Evolutionary conservation across 2,329 filamentous ascomycete species (phyloP).

Genomic region (Cordyceps javanica): DNA sequence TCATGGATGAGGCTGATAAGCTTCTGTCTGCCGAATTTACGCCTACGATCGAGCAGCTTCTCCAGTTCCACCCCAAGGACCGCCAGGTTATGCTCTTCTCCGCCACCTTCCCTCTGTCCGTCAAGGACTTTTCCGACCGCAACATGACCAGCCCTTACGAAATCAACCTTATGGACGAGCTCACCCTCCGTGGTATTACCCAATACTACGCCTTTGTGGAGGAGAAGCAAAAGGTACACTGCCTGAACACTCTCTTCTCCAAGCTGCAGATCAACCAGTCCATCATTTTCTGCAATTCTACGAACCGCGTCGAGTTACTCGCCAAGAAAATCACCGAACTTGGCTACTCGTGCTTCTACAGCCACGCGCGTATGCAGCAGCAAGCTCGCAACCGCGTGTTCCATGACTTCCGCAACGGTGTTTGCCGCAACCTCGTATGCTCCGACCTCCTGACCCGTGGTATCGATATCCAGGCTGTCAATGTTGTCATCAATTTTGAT

Average conservation of each 20-base stretch:
- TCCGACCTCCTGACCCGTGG: slow-evolving; percentile 95
- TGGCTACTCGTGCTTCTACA: slow-evolving; percentile 99
- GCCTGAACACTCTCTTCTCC: slow-evolving; percentile 96
- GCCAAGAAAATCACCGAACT: slow-evolving; percentile 99
- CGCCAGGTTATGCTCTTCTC: slow-evolving; percentile 99
- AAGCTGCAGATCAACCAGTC: slow-evolving; percentile 99
- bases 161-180: slow-evolving; percentile 99
- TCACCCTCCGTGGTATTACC: slow-evolving; percentile 94
- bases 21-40: slow-evolving; percentile 95
- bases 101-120: slow-evolving; percentile 92
- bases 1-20: slow-evolving; percentile 99
- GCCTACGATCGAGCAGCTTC: slow-evolving; percentile 90
- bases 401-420: slow-evolving; percentile 97
- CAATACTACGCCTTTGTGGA: slow-evolving; percentile 99
- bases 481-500: slow-evolving; percentile 99
- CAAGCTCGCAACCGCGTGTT: slow-evolving; percentile 96
- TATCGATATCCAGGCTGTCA: slow-evolving; percentile 99
- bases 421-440: slow-evolving; percentile 96
- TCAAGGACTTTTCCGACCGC: slow-evolving; percentile 97
- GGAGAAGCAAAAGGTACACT: slow-evolving; percentile 99
- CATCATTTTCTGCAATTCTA: slow-evolving; percentile 99
- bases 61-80: slow-evolving; percentile 94
- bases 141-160: slow-evolving; percentile 96
- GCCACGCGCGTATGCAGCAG: slow-evolving; percentile 96
- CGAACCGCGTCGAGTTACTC: slow-evolving; percentile 92